Base-by-base conservation (phyloP, 805 yeast species). In the Monosporozyma siamensis region DNA sequence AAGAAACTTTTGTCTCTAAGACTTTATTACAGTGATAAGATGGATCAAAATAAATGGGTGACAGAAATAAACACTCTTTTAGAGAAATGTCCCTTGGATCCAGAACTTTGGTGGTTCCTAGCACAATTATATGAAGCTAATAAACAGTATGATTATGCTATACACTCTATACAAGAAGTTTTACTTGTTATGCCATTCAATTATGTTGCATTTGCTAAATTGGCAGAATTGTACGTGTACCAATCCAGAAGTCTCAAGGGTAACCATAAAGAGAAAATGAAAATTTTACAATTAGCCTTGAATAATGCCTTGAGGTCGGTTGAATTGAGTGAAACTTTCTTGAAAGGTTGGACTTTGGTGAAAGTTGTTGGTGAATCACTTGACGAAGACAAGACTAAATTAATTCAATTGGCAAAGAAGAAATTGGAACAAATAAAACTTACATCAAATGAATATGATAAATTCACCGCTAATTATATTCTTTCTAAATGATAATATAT, bases 341-440 rank as follows among this genome's bases (percentile, higher is more conserved):
- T 74, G 17, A 71, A 86, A 49, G 82, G 86, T 12, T 89, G 95
- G 95, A 59, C 74, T 26, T 89, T 90, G 1, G 62, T 84, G 2
- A 69, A 67, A 34, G 52, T 70, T 9, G 58, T 74, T 3, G 46
- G 68, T 4, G 43, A 51, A 25, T 56, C 58, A 40, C 32, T 65
- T 27, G 49, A 48, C 21, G 49, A 49, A 24, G 54, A 51, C 20
- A 48, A 66, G 45, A 46, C 53, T 11, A 52, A 59, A 38, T 54
- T 78, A 18, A 39, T 55, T n/a, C 48, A 48, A 3, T 54, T 75
- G 36, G 68, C 78, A 0, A 45, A 50, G 25, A 46, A 46, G 27
- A 64, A 60, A 46, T 57, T 78, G 31, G 42, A 57, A 34, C 53
- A 61, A 40, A 63, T 75, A 11, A 52, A 64, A 11, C 51, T 51